Percentiles rank a stretch among this genome's conserved stretches.
phyloP scores from a whole-genome alignment of 192 early-diverging fungal genomes.

The Podila verticillata region DNA sequence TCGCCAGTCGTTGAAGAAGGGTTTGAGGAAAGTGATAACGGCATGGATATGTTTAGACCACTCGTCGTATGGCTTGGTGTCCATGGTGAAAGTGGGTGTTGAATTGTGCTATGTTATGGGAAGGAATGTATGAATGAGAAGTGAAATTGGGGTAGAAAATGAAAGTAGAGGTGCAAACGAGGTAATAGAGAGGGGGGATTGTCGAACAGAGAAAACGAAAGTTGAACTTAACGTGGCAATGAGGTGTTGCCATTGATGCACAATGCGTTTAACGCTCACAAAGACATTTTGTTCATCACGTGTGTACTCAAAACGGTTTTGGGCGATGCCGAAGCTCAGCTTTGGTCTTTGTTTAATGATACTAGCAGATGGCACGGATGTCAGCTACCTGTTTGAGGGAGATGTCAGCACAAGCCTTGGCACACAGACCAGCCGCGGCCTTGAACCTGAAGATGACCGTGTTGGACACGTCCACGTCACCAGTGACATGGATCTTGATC shows the following conservation, averaged over 20 bases:
- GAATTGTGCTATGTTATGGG: not conserved
- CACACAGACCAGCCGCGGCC: conserved; percentile 26
- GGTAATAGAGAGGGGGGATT: too few relatives aligned
- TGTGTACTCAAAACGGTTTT: too few relatives aligned
- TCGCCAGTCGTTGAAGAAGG: conserved; percentile 49
- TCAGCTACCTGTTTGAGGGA: conserved; percentile 22
- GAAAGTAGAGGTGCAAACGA: too few relatives aligned
- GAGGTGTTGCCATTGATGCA: too few relatives aligned
- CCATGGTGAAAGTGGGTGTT: conserved; percentile 14
- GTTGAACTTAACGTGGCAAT: too few relatives aligned
- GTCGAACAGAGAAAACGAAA: too few relatives aligned
- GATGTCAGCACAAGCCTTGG: conserved; percentile 31
- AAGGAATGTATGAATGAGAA: not conserved
- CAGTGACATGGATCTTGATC: conserved; percentile 36
- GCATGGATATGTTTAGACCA: conserved; percentile 46
- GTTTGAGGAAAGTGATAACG: conserved; percentile 46
- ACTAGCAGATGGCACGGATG: conserved; percentile 36
- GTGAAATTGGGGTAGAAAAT: too few relatives aligned
- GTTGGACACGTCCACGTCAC: conserved; percentile 32
- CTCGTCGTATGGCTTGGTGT: conserved; percentile 36
- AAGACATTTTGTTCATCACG: too few relatives aligned
- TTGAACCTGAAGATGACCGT: conserved; percentile 27
- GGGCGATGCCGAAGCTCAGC: too few relatives aligned
- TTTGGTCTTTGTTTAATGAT: not conserved
- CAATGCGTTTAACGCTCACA: too few relatives aligned